Evolutionary conservation across 1,284 basidiomycete species (phyloP).

Genomic region (Moniliella sp.): DNA sequence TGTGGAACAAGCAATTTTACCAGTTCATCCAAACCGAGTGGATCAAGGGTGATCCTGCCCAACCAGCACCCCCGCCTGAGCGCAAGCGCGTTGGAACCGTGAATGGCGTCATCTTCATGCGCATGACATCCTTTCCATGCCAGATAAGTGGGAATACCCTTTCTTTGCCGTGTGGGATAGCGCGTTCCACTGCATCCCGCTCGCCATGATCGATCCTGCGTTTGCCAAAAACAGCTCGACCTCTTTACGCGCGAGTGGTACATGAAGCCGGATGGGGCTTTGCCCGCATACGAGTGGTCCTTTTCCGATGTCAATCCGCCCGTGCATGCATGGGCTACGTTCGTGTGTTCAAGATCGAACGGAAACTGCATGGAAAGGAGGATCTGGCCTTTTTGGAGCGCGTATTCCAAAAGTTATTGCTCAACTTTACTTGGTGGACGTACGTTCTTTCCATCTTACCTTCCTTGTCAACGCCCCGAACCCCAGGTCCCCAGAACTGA

Average conservation of each 20-base stretch:
- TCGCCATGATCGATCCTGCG: constrained; percentile 75
- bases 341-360: constrained; percentile 51
- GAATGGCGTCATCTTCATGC: constrained; percentile 65
- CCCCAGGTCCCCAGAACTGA: too few species aligned
- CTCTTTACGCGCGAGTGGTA: constrained; percentile 94
- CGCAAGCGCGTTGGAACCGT: constrained; percentile 65
- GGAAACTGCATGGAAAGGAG: constrained; percentile 72
- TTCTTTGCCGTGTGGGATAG: constrained; percentile 50
- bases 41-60: constrained; percentile 79
- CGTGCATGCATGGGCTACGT: constrained; percentile 66
- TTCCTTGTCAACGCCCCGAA: too few species aligned
- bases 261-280: constrained; percentile 83
- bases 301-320: constrained; percentile 90
- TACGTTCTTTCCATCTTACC: too few species aligned
- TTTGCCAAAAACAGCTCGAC: constrained; percentile 96
- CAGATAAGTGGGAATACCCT: constrained; percentile 84
- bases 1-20: constrained; percentile 94
- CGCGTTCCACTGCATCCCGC: constrained; percentile 90
- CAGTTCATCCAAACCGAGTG: constrained; percentile 86
- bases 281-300: constrained; percentile 98
- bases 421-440: constrained; percentile 99
- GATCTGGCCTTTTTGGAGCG: constrained; percentile 81
- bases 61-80: constrained; percentile 75
- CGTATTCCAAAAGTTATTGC: constrained; percentile 84
- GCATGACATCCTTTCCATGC: constrained; percentile 90